Base-by-base conservation (phyloP, 768 basidiomycete genomes). In the Leucogyrophana mollusca region DNA sequence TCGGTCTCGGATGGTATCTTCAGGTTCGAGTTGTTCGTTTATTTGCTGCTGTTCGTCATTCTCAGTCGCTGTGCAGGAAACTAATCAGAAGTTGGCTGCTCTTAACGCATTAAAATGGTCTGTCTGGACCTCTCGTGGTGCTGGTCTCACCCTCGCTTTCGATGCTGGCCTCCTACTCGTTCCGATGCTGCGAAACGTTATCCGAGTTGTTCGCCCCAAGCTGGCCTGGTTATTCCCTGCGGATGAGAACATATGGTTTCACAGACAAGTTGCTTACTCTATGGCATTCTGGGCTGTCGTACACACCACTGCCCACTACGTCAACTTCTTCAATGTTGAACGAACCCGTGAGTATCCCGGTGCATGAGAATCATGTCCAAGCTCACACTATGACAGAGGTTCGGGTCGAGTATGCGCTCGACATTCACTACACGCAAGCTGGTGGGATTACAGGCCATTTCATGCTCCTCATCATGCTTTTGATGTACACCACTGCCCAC, bases 161-260 rank as follows among this genome's bases (percentile, higher is more conserved):
- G 83, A 94, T 64, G 93, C 90, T 3, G 85, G 82, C 42, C 70
- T 95, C 54, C 91, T 96, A 54, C 78, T 94, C 43, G 59, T 97
- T 37, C 94, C 94, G 25, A 86, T 95, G 83, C 64, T 94, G 47
- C 87, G 93, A 60, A 94, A 94, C 63, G 69, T 91, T 60, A 82
- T 95, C 63, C 87, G 89, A 49, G 67, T 90, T 52, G 68, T 94
- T 53, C 86, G 94, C 27, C 94, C 93, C 16, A 80, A 73, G 54
- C 59, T 95, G 37, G 67, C 80, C n/a, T 87, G 87, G 80, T 69
- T 89, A 46, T 84, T 95, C 73, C 93, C 93, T 13, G 86, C 88
- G 48, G 94, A 97, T 64, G 93, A 95, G 72, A 91, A 90, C 56
- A 87, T 95, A 59, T 94, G 93, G 94, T 93, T 89, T 76, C 93